These are phyloP conservation scores for Carex cristatella DNA, from an alignment of 176 grass and related monocot species.

Conservation along the genomic window DNA sequence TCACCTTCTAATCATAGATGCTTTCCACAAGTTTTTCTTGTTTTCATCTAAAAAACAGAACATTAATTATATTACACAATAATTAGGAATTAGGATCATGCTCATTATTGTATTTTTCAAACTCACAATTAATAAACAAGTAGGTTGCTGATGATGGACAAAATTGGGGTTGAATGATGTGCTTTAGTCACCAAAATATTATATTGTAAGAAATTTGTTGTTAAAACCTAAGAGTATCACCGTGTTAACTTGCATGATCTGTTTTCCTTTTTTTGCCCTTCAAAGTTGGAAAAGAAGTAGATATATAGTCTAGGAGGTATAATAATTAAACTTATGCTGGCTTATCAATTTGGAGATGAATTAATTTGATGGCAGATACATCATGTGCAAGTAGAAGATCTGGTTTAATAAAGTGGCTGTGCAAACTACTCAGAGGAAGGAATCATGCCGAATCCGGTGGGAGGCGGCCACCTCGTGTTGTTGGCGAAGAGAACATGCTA, in stretches of 20 bases:
- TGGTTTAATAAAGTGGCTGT: constrained; percentile 89
- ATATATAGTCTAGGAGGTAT: background rate
- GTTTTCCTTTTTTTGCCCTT: background rate
- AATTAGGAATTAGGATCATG: background rate
- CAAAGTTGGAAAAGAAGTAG: background rate
- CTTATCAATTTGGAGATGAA: constrained; percentile 31
- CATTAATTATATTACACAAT: background rate
- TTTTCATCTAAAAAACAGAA: background rate
- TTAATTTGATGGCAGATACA: constrained; percentile 12
- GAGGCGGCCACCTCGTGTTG: constrained; percentile 34
- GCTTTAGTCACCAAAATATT: background rate
- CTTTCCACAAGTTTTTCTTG: background rate
- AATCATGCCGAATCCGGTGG: constrained; percentile 39
- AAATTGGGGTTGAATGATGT: background rate
- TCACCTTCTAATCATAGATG: background rate
- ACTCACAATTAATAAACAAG: background rate
- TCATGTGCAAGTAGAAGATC: constrained; percentile 58
- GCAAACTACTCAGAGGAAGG: constrained; percentile 69
- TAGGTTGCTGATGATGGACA: background rate
- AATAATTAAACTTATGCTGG: background rate
- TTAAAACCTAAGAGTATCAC: background rate
- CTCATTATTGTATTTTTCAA: background rate
- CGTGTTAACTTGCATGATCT: background rate
- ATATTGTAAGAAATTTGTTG: background rate
- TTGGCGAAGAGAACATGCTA: constrained; percentile 49